These are phyloP conservation scores for Grosmannia clavigera DNA, from an alignment of 2,329 filamentous ascomycete species.

Conservation along the genomic window DNA sequence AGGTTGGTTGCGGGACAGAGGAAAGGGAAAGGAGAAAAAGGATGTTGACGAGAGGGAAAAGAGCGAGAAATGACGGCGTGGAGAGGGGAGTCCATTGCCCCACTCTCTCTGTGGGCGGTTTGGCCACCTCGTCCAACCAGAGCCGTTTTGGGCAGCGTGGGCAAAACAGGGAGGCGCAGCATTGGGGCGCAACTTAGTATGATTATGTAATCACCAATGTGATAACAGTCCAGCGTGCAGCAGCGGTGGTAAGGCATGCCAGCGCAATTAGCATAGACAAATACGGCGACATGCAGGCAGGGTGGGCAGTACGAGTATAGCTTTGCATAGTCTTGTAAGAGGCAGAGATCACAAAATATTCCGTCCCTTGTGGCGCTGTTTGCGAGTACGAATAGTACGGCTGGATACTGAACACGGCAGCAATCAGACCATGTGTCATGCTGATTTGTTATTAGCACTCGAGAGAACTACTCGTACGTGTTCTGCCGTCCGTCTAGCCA, in stretches of 20 bases:
- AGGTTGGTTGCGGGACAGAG: not conserved
- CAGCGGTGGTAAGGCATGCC: too few species aligned
- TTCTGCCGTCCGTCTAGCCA: too few species aligned
- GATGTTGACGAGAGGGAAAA: conserved; percentile 1
- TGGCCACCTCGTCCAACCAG: not conserved
- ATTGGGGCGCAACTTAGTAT: too few species aligned
- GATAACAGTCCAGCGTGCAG: not conserved
- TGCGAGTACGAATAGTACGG: too few species aligned
- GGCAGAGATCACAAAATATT: not conserved
- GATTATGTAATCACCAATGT: not conserved
- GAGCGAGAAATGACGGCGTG: not conserved
- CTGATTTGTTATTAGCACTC: too few species aligned
- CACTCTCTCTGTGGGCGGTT: not conserved
- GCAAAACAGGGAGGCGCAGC: not conserved
- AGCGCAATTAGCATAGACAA: not conserved
- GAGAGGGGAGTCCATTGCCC: not conserved
- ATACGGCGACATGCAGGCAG: not conserved
- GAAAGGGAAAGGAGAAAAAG: not conserved
- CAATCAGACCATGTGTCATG: not conserved
- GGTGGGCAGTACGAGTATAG: too few species aligned
- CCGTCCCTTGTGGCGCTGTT: too few species aligned
- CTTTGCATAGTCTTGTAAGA: not conserved
- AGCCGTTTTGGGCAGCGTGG: not conserved
- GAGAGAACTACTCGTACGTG: not conserved
- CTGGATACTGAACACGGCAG: too few species aligned